Conservation (phyloP, 148 eudicot genomes). For the Silene conica region DNA sequence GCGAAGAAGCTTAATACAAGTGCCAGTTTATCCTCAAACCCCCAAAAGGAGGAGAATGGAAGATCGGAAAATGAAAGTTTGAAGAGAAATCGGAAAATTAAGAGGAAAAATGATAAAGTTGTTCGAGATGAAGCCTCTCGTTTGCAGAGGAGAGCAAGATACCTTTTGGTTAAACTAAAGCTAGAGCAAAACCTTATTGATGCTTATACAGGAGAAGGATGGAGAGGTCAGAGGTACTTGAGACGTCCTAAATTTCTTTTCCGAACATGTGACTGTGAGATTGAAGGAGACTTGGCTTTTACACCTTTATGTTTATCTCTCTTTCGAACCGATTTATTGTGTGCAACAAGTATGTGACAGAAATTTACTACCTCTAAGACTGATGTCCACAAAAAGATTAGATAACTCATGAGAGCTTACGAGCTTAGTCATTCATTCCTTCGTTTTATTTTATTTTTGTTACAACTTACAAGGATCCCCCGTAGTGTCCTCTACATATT, state of each 20-base stretch:
- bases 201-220: constrained; percentile 90
- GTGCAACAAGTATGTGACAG: neutral
- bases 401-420: neutral
- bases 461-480: too few species aligned
- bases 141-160: constrained; percentile 69
- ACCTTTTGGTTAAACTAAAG: constrained; percentile 76
- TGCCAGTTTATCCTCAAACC: neutral
- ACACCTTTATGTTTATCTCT: neutral
- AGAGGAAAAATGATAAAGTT: constrained; percentile 37
- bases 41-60: constrained; percentile 16
- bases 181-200: constrained; percentile 90
- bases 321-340: neutral
- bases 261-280: constrained; percentile 11
- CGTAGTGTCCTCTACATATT: too few species aligned
- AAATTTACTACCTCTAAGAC: neutral
- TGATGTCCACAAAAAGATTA: neutral
- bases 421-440: too few species aligned
- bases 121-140: constrained; percentile 62
- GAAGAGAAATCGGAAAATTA: constrained; percentile 45
- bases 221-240: constrained; percentile 97
- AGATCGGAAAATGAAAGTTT: constrained; percentile 22
- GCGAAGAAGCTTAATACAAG: neutral
- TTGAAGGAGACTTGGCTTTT: neutral
- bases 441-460: too few species aligned
- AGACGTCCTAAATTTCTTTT: constrained; percentile 20